Evolutionary conservation across 306 rosid species (phyloP), one percentile per base, ranked within the genome.

Genomic region (Alnus glutinosa): DNA sequence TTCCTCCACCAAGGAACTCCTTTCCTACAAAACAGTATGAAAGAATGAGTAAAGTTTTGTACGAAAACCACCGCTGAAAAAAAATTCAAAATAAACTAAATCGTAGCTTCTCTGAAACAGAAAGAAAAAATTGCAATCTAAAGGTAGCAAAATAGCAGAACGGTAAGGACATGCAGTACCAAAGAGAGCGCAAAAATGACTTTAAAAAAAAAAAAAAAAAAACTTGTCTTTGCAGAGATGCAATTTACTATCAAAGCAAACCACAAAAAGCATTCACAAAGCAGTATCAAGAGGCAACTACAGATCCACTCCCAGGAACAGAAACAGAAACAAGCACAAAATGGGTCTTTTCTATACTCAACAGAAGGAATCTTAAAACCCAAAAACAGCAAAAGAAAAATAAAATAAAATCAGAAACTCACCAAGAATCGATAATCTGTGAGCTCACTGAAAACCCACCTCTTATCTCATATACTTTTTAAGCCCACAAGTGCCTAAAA

Each of bases 401-500:
- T 23, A 59, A 77, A 28, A 5, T 18, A 13, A 50, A 1, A 54
- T 54, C 19, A 14, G 16, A 78, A 71, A 84, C 89, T 83, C 75
- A 85, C 85, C 75, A 46, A 80, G 75, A 83, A 76, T 59, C 67
- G 76, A 75, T 76, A 80, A 76, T 69, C 71, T 51, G 80, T 76
- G 83, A 72, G 36, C 13, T 48, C 77, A 55, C 80, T 54, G 86
- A 80, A 84, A 78, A 74, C 59, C 77, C 86, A 89, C 61, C 84
- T 75, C 78, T 74, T 73, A 84, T 85, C 79, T 80, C 77, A 70
- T 77, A 49, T 49, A 39, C 72, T 42, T 75, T 54, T 50, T 51
- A 76, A 75, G 83, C 83, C 84, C 83, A 83, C 61, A 77, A 49
- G 77, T 61, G 77, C 49, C 73, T 73, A 75, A 80, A 87, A 89